Conservation (phyloP, 306 rosid genomes). For the Argentina anserina region DNA sequence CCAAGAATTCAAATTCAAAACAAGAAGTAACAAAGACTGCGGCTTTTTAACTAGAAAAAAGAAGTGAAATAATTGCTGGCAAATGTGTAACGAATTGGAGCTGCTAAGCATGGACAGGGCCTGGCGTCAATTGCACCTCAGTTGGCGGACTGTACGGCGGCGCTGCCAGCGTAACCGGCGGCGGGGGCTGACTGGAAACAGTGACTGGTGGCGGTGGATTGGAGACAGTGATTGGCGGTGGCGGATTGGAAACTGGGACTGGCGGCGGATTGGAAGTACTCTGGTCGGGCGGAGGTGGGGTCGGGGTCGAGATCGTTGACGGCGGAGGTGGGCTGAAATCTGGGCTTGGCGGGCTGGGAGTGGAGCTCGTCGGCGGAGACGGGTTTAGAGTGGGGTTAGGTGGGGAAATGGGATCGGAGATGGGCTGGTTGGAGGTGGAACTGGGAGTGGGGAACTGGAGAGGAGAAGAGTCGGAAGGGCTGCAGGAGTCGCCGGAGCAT, state of each 20-base stretch:
- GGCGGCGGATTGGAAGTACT: constrained; percentile 26
- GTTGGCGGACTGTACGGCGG: constrained; percentile 54
- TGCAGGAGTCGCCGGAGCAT: constrained; percentile 58
- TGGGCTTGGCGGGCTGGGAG: constrained; percentile 47
- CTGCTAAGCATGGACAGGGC: constrained; percentile 48
- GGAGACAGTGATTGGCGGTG: constrained; percentile 2
- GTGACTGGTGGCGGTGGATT: constrained; percentile 23
- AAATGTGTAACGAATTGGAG: constrained; percentile 19
- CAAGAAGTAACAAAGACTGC: background rate
- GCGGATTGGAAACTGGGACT: constrained; percentile 23
- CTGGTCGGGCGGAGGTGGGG: constrained; percentile 8
- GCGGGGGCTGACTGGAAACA: constrained; percentile 26
- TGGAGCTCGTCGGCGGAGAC: constrained; percentile 26
- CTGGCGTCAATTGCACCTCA: constrained; percentile 36
- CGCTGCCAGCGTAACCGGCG: constrained; percentile 31
- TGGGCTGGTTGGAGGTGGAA: constrained; percentile 8
- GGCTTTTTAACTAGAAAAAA: background rate
- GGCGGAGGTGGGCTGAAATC: constrained; percentile 7
- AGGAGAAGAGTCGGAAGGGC: constrained; percentile 27
- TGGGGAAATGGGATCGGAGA: background rate
- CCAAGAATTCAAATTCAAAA: constrained; percentile 14
- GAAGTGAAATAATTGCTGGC: background rate
- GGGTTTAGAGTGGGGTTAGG: constrained; percentile 13
- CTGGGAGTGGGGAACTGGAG: constrained; percentile 7
- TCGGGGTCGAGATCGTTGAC: constrained; percentile 11